Evolutionary conservation across 768 basidiomycete genomes (phyloP).

Genomic region (Termitomyces sp.): DNA sequence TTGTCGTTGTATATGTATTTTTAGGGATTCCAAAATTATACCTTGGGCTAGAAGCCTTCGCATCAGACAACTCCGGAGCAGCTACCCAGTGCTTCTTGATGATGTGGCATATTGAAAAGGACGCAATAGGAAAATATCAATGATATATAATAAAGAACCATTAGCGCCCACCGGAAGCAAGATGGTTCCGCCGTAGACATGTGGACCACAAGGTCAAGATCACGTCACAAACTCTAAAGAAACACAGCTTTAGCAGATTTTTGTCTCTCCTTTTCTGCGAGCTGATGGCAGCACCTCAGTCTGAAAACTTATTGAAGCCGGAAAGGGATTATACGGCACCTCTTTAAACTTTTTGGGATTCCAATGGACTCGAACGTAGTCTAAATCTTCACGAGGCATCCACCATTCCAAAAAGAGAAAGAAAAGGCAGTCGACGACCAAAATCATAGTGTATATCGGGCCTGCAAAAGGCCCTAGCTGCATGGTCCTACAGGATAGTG

Average conservation of each 20-base stretch:
- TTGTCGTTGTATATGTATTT: background rate
- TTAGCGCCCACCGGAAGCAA: background rate
- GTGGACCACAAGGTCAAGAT: background rate
- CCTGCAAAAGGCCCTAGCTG: constrained; percentile 79
- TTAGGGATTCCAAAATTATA: background rate
- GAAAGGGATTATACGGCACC: constrained; percentile 23
- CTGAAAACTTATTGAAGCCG: background rate
- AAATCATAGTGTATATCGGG: constrained; percentile 82
- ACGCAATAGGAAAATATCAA: background rate
- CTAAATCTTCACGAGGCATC: constrained; percentile 74
- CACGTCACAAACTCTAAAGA: background rate
- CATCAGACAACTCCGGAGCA: background rate
- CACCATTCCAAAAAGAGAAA: constrained; percentile 83
- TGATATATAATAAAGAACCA: background rate
- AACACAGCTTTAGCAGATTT: background rate
- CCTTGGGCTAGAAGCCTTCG: background rate
- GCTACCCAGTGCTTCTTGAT: background rate
- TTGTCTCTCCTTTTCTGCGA: constrained; percentile 6
- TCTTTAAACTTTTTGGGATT: constrained; percentile 37
- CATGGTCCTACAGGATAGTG: constrained; percentile 55
- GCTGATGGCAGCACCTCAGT: constrained; percentile 1
- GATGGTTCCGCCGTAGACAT: background rate
- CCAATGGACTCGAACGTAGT: constrained; percentile 73
- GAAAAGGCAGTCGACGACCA: constrained; percentile 88
- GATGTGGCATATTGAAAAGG: background rate